Evolutionary conservation across 495 filamentous ascomycete species (phyloP).

Genomic region (Aspergillus sparsus): DNA sequence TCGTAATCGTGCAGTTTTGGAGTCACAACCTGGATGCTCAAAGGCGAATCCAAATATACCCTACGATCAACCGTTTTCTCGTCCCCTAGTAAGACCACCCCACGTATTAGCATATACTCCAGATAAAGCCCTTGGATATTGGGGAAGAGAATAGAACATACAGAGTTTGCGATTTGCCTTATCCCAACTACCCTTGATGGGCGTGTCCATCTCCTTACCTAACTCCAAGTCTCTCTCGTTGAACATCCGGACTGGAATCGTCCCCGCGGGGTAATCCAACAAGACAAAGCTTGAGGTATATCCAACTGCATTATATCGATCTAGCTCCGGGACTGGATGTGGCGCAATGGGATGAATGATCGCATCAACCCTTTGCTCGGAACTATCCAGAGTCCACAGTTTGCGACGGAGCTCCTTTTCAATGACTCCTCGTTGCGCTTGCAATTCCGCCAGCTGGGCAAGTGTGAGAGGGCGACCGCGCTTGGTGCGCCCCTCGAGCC

Average conservation of each 20-base stretch:
- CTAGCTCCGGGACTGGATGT: conserved; percentile 64
- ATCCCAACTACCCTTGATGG: conserved; percentile 59
- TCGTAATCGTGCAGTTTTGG: conserved; percentile 60
- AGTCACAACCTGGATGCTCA: conserved; percentile 62
- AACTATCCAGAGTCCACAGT: conserved; percentile 50
- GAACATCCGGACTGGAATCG: conserved; percentile 55
- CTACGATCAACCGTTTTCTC: conserved; percentile 53
- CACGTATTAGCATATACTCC: conserved; percentile 9
- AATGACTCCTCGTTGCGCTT: conserved; percentile 49
- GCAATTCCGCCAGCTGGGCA: conserved; percentile 48
- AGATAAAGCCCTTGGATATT: neutral
- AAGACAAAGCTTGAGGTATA: conserved; percentile 64
- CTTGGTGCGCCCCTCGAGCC: conserved; percentile 52
- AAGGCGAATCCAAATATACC: conserved; percentile 56
- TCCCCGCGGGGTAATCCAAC: conserved; percentile 62
- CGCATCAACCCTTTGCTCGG: conserved; percentile 46
- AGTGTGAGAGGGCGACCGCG: conserved; percentile 45
- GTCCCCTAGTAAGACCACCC: conserved; percentile 39
- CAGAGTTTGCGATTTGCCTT: conserved; percentile 61
- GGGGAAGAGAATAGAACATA: conserved; percentile 39
- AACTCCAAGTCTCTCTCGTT: conserved; percentile 50
- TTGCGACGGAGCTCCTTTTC: conserved; percentile 53
- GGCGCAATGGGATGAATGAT: conserved; percentile 58
- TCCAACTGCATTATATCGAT: conserved; percentile 61
- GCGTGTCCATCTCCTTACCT: conserved; percentile 41